A percentile compares a stretch with the other conserved stretches of the same genome.
phyloP scores from a whole-genome alignment of 192 early-diverging fungal species.

The Entomortierella parvispora region DNA sequence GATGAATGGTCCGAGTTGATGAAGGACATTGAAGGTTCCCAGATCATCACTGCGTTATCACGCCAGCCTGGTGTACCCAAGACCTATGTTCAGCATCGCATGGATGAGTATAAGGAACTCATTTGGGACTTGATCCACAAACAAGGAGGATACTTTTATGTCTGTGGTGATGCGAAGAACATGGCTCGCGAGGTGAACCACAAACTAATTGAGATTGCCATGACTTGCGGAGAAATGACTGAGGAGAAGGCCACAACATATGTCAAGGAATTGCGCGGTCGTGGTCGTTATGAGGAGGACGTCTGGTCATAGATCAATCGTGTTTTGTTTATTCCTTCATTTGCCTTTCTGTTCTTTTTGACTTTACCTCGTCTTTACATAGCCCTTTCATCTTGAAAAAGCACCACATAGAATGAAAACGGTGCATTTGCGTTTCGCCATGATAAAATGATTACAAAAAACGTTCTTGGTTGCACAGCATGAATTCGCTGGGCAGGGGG shows the following conservation, averaged over 20 bases:
- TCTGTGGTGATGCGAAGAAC: constrained; percentile 96
- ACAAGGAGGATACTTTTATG: constrained; percentile 83
- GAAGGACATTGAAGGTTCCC: constrained; percentile 64
- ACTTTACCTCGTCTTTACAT: no score
- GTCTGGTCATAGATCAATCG: constrained; percentile 79
- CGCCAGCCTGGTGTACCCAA: constrained; percentile 80
- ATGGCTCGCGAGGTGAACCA: constrained; percentile 94
- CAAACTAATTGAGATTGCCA: constrained; percentile 75
- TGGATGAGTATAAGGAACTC: constrained; percentile 76
- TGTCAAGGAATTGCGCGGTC: constrained; percentile 84
- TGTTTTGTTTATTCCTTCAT: neutral
- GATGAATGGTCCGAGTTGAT: constrained; percentile 82
- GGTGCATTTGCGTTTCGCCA: no score
- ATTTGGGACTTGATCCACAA: constrained; percentile 87
- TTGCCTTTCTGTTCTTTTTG: constrained; percentile 3
- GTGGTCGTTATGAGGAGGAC: constrained; percentile 93
- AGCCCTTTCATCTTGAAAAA: no score
- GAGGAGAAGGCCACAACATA: constrained; percentile 77
- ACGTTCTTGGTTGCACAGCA: no score
- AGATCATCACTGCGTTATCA: constrained; percentile 92
- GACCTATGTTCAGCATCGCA: constrained; percentile 95
- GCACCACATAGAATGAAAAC: no score
- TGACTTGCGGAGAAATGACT: constrained; percentile 68
- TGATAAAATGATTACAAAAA: no score
- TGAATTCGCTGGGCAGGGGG: no score